A percentile compares a stretch with the other conserved stretches of the same genome.
These are phyloP conservation scores for Penicillium verrucosum DNA, from an alignment of 2,329 filamentous ascomycete genomes.

Conservation along the genomic window DNA sequence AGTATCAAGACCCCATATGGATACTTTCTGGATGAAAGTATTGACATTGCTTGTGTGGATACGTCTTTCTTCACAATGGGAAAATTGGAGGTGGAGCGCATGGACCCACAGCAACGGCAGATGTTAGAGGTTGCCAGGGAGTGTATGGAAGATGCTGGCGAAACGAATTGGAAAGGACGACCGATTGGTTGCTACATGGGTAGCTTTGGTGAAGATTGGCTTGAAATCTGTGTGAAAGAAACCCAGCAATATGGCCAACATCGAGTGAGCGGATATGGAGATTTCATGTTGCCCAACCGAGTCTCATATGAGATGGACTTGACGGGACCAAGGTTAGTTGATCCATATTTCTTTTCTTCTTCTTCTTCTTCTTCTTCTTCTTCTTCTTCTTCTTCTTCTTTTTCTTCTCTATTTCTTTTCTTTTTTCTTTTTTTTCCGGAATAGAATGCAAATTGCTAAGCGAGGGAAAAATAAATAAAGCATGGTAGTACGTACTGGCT, in stretches of 20 bases:
- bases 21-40: slow-evolving; percentile 24
- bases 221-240: slow-evolving; percentile 9
- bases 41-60: slow-evolving; percentile 22
- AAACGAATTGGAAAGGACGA: slow-evolving; percentile 23
- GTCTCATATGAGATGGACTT: slow-evolving; percentile 29
- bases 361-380: no score
- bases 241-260: slow-evolving; percentile 8
- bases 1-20: slow-evolving; percentile 2
- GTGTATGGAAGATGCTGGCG: slow-evolving; percentile 27
- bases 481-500: slow-evolving; percentile 34
- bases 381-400: no score
- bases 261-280: slow-evolving; percentile 16
- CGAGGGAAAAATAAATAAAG: neutral
- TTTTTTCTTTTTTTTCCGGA: no score
- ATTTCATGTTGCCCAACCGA: slow-evolving; percentile 26
- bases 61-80: slow-evolving; percentile 25
- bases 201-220: slow-evolving; percentile 15
- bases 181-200: slow-evolving; percentile 21
- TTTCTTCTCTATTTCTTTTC: no score
- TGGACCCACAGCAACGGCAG: slow-evolving; percentile 30
- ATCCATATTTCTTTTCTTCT: neutral
- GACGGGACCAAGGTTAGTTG: slow-evolving; percentile 22
- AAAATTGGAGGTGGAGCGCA: slow-evolving; percentile 13
- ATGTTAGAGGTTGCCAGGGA: slow-evolving; percentile 29
- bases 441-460: neutral